A percentile compares a stretch with the other conserved stretches of the same genome.
phyloP scores from a whole-genome alignment of 2,329 filamentous ascomycete genomes.

The Colletotrichum liriopes region DNA sequence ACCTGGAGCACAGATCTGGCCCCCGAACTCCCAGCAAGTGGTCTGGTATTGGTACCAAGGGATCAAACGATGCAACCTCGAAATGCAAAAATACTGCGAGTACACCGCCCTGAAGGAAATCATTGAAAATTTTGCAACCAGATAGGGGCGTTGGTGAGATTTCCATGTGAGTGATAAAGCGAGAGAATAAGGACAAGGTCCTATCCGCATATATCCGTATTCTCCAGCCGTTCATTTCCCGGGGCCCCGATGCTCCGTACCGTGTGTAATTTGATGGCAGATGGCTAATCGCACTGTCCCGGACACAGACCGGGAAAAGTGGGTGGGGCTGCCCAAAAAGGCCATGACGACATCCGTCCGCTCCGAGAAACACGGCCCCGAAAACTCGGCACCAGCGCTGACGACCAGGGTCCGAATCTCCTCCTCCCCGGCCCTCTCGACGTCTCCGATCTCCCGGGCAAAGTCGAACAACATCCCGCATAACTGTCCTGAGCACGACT shows the following conservation, averaged over 20 bases:
- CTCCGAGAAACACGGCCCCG: slow-evolving; percentile 40
- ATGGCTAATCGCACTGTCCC: not conserved
- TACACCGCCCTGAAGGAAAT: too few species aligned
- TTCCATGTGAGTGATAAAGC: not conserved
- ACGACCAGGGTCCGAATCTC: slow-evolving; percentile 21
- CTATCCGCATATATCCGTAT: not conserved
- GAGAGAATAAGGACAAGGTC: not conserved
- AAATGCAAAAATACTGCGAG: not conserved
- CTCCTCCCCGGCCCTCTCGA: not conserved
- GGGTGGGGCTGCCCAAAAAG: not conserved
- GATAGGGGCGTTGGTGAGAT: not conserved
- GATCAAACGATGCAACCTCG: not conserved
- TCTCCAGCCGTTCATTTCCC: not conserved
- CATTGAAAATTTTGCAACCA: too few species aligned
- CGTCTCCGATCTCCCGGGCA: not conserved
- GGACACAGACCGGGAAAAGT: slow-evolving; percentile 13
- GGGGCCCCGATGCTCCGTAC: slow-evolving; percentile 3
- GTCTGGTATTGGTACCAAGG: not conserved
- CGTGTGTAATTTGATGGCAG: not conserved
- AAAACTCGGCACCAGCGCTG: slow-evolving; percentile 28
- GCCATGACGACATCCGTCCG: slow-evolving; percentile 40
- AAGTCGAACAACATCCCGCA: not conserved
- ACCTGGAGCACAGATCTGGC: slow-evolving; percentile 9
- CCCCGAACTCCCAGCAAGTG: not conserved
- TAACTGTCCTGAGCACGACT: not conserved